These are phyloP conservation scores for Cystobasidium onofrii DNA, from an alignment of 768 basidiomycete genomes.

Conservation along the genomic window DNA sequence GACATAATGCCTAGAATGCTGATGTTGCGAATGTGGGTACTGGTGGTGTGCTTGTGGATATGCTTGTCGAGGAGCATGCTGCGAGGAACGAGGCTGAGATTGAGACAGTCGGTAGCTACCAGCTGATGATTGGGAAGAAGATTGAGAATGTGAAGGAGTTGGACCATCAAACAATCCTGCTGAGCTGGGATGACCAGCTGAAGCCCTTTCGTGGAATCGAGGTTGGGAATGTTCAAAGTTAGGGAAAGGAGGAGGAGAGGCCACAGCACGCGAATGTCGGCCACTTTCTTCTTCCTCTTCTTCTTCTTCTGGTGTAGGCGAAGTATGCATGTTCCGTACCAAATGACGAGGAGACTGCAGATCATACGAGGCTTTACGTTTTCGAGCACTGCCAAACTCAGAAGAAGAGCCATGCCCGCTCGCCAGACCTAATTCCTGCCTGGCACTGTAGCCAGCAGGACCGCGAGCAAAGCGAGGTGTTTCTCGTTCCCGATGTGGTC, in stretches of 20 bases:
- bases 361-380: conserved; percentile 30
- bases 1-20: not conserved
- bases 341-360: conserved; percentile 14
- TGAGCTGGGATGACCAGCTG: conserved; percentile 1
- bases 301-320: conserved; percentile 9
- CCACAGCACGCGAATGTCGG: not conserved
- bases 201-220: not conserved
- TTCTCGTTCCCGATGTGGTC: not conserved
- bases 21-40: not conserved
- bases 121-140: not conserved
- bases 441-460: not conserved
- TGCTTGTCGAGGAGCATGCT: not conserved
- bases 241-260: not conserved
- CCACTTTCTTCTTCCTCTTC: not conserved
- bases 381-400: conserved; percentile 24
- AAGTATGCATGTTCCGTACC: conserved; percentile 1
- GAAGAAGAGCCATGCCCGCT: conserved; percentile 22
- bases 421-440: not conserved
- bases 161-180: not conserved
- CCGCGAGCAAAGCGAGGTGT: not conserved
- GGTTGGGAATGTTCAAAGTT: not conserved
- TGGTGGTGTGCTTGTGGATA: not conserved
- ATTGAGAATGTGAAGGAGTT: not conserved
- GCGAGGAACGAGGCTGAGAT: not conserved
- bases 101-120: not conserved